Evolutionary conservation across 306 rosid species (phyloP).

Genomic region (Vigna trinervia): DNA sequence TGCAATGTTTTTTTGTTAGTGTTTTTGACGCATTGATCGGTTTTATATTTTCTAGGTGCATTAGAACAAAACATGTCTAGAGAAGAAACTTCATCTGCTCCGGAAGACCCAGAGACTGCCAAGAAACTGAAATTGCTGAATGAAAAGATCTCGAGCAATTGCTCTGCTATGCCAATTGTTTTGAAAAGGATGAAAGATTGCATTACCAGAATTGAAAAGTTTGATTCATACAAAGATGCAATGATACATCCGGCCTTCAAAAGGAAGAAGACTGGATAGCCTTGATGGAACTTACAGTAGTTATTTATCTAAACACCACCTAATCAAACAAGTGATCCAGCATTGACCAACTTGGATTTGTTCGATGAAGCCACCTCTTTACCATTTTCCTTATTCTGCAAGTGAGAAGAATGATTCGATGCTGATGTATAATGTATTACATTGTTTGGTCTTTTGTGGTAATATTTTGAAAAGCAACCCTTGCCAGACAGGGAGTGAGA

Average conservation of each 20-base stretch:
- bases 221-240: slow-evolving; percentile 60
- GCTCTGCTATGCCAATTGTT: slow-evolving; percentile 60
- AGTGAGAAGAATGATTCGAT: slow-evolving; percentile 24
- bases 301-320: slow-evolving; percentile 29
- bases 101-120: slow-evolving; percentile 59
- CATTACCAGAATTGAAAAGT: slow-evolving; percentile 66
- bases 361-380: slow-evolving; percentile 26
- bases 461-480: slow-evolving; percentile 30
- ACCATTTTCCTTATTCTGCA: slow-evolving; percentile 35
- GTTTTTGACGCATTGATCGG: slow-evolving; percentile 24
- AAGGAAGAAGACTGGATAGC: slow-evolving; percentile 59
- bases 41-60: slow-evolving; percentile 45
- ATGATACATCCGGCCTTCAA: slow-evolving; percentile 71
- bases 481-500: slow-evolving; percentile 24
- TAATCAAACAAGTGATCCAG: slow-evolving; percentile 26
- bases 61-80: slow-evolving; percentile 46
- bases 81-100: slow-evolving; percentile 35
- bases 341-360: slow-evolving; percentile 20
- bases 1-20: not conserved
- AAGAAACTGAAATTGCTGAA: slow-evolving; percentile 65
- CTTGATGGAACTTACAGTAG: slow-evolving; percentile 12
- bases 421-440: slow-evolving; percentile 17
- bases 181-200: slow-evolving; percentile 83
- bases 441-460: slow-evolving; percentile 31
- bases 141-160: slow-evolving; percentile 73